Base-by-base conservation (phyloP, 2,329 filamentous ascomycete species). In the Phialemonium atrogriseum region DNA sequence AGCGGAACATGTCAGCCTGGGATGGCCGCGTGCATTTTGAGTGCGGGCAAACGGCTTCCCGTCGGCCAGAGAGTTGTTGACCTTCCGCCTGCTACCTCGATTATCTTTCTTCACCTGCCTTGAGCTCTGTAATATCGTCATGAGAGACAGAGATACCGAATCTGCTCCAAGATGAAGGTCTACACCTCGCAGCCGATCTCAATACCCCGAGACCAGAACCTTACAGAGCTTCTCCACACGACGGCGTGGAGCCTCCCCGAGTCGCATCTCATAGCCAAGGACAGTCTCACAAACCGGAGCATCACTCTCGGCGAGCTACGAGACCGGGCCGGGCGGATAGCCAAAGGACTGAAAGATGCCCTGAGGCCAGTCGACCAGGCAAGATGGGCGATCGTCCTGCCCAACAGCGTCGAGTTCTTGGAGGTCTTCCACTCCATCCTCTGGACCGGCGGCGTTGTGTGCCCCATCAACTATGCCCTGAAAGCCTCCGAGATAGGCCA, bases 331-430 rank as follows among this genome's bases (percentile, higher is more conserved):
- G 61, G 61, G 1, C 49, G 55, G 16, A 49, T 66, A 13, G 61
- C 61, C 12, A 49, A 56, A 18, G 61, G 62, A 2, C 42, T 66
- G 10, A 39, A 48, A 10, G 40, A 48, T 13, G 45, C 42, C 5
- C 46, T 58, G 15, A 38, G 39, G 3, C 58, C 57, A 5, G 31
- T 35, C 15, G 54, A 60, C 28, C 56, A 58, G 27, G 48, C 55
- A 6, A 50, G 55, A 34, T 63, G 59, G 59, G 58, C 52, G 1
- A 45, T 66, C n/a, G 50, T 63, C 5, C 42, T 65, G 5, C 62
- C 62, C 5, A 66, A 64, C 39, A 60, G 56, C 24, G 59, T 64
- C 18, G 60, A 64, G 10, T 64, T 60, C 33, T 45, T 65, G 3
- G 62, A 66, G 34, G 38, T 57, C 5, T 54, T 59, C 13, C 61